A percentile compares a stretch with the other conserved stretches of the same genome.
Evolutionary conservation across 1,139 yeast genomes (phyloP).

Genomic region (Martiniozyma asiatica): DNA sequence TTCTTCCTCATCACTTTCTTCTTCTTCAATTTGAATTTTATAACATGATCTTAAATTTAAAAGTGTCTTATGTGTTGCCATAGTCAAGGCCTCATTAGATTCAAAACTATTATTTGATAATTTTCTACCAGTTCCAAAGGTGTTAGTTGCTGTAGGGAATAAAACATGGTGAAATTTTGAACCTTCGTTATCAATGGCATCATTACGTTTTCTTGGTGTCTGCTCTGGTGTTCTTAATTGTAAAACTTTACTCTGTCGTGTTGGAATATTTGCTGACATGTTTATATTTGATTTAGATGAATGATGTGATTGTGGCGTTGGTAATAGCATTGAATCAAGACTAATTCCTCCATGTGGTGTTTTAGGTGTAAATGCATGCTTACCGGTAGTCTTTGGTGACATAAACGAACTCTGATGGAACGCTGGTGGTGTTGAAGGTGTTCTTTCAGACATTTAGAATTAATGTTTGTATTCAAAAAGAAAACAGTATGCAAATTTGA

Average conservation of each 20-base stretch:
- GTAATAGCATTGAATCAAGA: slow-evolving; percentile 7
- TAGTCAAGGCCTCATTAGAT: not conserved
- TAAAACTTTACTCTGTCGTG: not conserved
- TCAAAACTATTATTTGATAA: not conserved
- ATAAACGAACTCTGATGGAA: too few species aligned
- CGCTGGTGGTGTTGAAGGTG: too few species aligned
- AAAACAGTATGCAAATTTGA: too few species aligned
- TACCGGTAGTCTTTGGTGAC: too few species aligned
- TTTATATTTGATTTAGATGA: slow-evolving; percentile 2
- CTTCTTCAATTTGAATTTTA: slow-evolving; percentile 6
- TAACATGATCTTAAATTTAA: slow-evolving; percentile 7
- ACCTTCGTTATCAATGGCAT: slow-evolving; percentile 1
- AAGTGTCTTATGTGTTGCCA: not conserved
- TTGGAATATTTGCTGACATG: too few species aligned
- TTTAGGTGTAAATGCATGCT: slow-evolving; percentile 12
- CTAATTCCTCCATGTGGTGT: slow-evolving; percentile 13
- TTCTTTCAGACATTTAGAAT: too few species aligned
- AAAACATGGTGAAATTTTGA: slow-evolving; percentile 10
- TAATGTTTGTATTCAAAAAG: too few species aligned
- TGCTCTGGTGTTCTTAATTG: slow-evolving; percentile 20
- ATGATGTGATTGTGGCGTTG: slow-evolving; percentile 7
- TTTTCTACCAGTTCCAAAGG: slow-evolving; percentile 18
- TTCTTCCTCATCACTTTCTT: slow-evolving; percentile 11
- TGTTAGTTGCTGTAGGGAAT: slow-evolving; percentile 19
- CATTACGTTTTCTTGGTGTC: slow-evolving; percentile 15